Evolutionary conservation across 805 yeast genomes (phyloP), one percentile per base, ranked within the genome.

Genomic region (Helenozyma rhizophorensis): DNA sequence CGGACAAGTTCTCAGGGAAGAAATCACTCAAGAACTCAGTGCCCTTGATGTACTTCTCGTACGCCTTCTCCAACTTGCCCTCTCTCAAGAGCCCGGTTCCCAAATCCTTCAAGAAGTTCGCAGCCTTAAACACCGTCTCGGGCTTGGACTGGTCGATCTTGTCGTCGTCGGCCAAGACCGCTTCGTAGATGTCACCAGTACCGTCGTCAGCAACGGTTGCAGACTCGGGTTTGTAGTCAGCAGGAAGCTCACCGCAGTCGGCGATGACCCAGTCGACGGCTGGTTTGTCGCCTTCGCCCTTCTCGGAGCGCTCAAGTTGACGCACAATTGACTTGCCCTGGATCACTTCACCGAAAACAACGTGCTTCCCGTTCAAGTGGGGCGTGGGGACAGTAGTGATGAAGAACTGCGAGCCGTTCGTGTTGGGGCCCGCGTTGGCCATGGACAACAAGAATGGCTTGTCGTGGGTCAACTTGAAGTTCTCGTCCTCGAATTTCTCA

Each of bases 351-450:
- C 98, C 98, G 56, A 93, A 93, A 3, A 93, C 96, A 56, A 86
- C 95, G 74, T 88, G 95, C 68, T 82, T 80, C 44, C 95, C 96
- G 56, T 88, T 94, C 63, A 89, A 76, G 90, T 93, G 85, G 40
- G 93, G 83, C 54, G 82, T 72, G 48, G 81, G 72, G 34, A 84
- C 89, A 37, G 96, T 87, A 63, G 96, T 87, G 70, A 87, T 83
- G 77, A 90, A 89, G 70, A 89, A 89, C 71, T 89, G 97, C 35
- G 96, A 88, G 37, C 97, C 97, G 71, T 90, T 90, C 70, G 97
- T 86, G 80, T 87, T 85, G 65, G 95, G 95, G 52, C 97, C 97
- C 45, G 97, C 94, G 62, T 90, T 90, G 62, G 97, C 97, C 97
- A 90, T 90, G 43, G 96, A 86, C 64, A 66, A 83, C 68, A 76